Conservation (phyloP, 1,284 basidiomycete species). For the Cryptococcus maquisensis region DNA sequence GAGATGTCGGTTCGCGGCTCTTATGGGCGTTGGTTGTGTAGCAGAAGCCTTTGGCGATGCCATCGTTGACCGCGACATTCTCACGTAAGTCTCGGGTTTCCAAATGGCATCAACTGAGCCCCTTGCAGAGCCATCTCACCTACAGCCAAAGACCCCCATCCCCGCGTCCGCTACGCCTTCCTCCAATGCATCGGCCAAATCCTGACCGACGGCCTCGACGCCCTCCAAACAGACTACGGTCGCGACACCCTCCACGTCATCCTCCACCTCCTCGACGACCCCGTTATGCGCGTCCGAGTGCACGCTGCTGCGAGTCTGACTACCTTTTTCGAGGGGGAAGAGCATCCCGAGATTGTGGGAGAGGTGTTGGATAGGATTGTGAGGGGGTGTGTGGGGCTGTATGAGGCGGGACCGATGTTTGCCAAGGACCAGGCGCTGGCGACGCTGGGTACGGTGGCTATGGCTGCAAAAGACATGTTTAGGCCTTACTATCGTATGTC, state of each 20-base stretch:
- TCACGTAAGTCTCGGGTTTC: constrained; percentile 8
- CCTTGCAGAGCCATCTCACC: constrained; percentile 68
- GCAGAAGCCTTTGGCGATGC: constrained; percentile 30
- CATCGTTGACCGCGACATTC: constrained; percentile 13
- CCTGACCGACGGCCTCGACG: constrained; percentile 64
- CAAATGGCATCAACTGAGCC: neutral
- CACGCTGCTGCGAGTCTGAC: constrained; percentile 81
- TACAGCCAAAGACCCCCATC: constrained; percentile 70
- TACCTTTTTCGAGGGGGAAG: constrained; percentile 80
- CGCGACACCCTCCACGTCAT: constrained; percentile 56
- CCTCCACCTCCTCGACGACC: constrained; percentile 68
- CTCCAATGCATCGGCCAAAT: constrained; percentile 82
- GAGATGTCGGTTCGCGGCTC: constrained; percentile 70
- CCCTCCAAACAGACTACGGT: constrained; percentile 26
- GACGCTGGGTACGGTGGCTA: constrained; percentile 60
- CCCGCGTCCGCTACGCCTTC: constrained; percentile 74
- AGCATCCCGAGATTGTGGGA: constrained; percentile 59
- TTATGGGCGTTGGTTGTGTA: constrained; percentile 54
- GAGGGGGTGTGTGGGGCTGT: constrained; percentile 61
- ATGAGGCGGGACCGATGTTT: constrained; percentile 54
- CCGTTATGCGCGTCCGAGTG: constrained; percentile 70
- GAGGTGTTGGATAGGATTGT: constrained; percentile 74
- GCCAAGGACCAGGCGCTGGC: constrained; percentile 81
- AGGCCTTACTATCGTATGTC: constrained; percentile 32
- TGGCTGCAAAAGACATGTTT: constrained; percentile 61